Percentiles rank a stretch among this genome's conserved stretches.
Conservation (phyloP, 73 alveolate genomes). For the Effrenium voratum region DNA sequence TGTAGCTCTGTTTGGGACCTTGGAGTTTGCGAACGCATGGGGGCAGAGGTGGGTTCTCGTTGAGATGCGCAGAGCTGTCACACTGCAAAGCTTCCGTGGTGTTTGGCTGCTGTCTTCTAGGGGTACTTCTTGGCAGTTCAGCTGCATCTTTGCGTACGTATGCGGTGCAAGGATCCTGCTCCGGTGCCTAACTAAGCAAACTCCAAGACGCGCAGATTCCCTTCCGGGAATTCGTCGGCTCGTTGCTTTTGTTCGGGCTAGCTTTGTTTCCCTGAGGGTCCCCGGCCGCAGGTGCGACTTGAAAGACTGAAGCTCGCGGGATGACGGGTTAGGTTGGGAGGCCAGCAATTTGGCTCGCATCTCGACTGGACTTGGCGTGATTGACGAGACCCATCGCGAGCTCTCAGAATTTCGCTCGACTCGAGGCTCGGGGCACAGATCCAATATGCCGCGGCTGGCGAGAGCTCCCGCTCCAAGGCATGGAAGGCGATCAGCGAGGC, state of each 20-base stretch:
- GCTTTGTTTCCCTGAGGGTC: neutral
- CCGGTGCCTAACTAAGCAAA: too few relatives aligned
- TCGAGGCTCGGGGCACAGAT: neutral
- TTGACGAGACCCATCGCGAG: too few relatives aligned
- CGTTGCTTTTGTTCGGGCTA: too few relatives aligned
- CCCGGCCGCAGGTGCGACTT: neutral
- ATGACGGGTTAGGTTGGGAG: neutral
- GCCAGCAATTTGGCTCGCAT: neutral
- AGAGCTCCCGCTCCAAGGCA: constrained; percentile 36
- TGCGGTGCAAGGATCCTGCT: too few relatives aligned
- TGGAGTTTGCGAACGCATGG: neutral
- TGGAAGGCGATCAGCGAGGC: constrained; percentile 58
- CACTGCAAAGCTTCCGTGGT: neutral
- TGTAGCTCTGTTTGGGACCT: neutral
- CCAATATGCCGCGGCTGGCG: constrained; percentile 39
- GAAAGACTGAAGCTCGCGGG: neutral
- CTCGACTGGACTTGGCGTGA: too few relatives aligned
- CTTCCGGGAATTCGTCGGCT: too few relatives aligned
- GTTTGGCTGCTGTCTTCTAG: too few relatives aligned
- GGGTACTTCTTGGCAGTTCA: too few relatives aligned
- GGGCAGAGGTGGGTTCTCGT: neutral
- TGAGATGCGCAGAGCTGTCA: neutral
- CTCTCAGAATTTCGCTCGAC: neutral
- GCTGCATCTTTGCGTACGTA: too few relatives aligned
- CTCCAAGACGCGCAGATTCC: too few relatives aligned